phyloP scores from a whole-genome alignment of 495 filamentous ascomycete genomes.

The Lophium mytilinum region DNA sequence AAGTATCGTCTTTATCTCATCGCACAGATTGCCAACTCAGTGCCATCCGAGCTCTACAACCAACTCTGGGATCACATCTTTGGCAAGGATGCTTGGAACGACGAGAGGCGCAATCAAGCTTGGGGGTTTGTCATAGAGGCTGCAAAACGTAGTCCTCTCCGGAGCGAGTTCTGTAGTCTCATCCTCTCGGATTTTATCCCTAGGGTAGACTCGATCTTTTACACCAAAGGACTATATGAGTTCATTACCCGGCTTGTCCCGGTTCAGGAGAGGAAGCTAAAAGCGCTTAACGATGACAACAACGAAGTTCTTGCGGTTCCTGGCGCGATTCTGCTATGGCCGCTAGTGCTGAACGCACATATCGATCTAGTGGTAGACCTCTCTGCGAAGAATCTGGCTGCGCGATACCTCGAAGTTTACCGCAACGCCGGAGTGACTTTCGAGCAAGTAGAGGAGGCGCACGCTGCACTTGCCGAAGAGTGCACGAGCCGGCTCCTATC shows the following conservation, averaged over 20 bases:
- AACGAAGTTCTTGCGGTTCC: conserved; percentile 45
- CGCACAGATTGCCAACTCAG: conserved; percentile 6
- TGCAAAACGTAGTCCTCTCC: background rate
- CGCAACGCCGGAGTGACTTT: conserved; percentile 37
- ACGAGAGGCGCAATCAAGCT: conserved; percentile 48
- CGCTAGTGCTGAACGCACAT: conserved; percentile 64
- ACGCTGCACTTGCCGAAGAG: conserved; percentile 66
- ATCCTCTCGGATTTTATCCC: conserved; percentile 63
- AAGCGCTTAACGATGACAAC: background rate
- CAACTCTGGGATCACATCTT: conserved; percentile 23
- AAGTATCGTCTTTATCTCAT: conserved; percentile 19
- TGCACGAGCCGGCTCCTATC: conserved; percentile 60
- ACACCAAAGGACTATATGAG: conserved; percentile 55
- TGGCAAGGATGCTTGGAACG: conserved; percentile 38
- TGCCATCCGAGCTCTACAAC: conserved; percentile 11
- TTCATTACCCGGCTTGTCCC: conserved; percentile 55
- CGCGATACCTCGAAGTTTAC: conserved; percentile 59
- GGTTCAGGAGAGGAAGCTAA: background rate
- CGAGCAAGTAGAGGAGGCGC: conserved; percentile 56
- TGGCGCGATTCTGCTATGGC: conserved; percentile 75
- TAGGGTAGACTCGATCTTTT: conserved; percentile 51
- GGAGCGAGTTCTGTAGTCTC: conserved; percentile 47
- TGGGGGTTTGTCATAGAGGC: conserved; percentile 42
- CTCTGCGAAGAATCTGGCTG: conserved; percentile 62
- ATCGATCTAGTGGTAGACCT: conserved; percentile 58